These are phyloP conservation scores for Cucurbitaria berberidis DNA, from an alignment of 2,329 filamentous ascomycete genomes.

Conservation along the genomic window DNA sequence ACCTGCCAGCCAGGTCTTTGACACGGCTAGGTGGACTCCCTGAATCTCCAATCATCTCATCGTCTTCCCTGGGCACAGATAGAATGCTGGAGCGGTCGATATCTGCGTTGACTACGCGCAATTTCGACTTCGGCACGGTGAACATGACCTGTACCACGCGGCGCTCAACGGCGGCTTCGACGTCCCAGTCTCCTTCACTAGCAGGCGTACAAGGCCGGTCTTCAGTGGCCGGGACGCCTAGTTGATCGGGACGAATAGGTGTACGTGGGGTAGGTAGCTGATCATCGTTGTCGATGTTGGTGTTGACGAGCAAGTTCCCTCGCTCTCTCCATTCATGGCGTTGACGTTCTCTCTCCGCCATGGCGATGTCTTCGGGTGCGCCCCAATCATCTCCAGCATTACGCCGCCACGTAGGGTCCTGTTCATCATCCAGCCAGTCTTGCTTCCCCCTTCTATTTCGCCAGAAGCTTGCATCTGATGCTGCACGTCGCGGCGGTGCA, in stretches of 20 bases:
- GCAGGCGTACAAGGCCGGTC: constrained; percentile 38
- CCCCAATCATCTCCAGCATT: constrained; percentile 48
- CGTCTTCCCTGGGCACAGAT: constrained; percentile 25
- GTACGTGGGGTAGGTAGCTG: constrained; percentile 35
- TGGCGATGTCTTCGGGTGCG: constrained; percentile 39
- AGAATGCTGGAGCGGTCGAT: constrained; percentile 37
- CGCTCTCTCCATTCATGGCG: constrained; percentile 40
- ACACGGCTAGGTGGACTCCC: constrained; percentile 29
- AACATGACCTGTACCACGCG: constrained; percentile 73
- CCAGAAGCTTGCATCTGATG: constrained; percentile 54
- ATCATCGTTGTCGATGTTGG: constrained; percentile 33
- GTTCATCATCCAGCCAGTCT: constrained; percentile 50
- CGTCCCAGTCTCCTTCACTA: constrained; percentile 58
- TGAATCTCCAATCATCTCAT: constrained; percentile 5
- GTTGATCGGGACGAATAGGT: constrained; percentile 30
- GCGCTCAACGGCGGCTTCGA: constrained; percentile 55
- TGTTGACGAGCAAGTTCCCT: constrained; percentile 37
- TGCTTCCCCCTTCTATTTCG: constrained; percentile 50
- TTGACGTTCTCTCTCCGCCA: constrained; percentile 39
- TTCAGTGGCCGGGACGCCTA: constrained; percentile 21
- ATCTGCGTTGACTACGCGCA: constrained; percentile 81
- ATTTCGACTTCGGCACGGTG: constrained; percentile 83
- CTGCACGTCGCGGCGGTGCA: constrained; percentile 49
- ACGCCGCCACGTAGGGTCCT: constrained; percentile 37
- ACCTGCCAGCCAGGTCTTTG: constrained; percentile 38